Evolutionary conservation across 306 rosid genomes (phyloP).

Genomic region (Leucaena leucocephala): DNA sequence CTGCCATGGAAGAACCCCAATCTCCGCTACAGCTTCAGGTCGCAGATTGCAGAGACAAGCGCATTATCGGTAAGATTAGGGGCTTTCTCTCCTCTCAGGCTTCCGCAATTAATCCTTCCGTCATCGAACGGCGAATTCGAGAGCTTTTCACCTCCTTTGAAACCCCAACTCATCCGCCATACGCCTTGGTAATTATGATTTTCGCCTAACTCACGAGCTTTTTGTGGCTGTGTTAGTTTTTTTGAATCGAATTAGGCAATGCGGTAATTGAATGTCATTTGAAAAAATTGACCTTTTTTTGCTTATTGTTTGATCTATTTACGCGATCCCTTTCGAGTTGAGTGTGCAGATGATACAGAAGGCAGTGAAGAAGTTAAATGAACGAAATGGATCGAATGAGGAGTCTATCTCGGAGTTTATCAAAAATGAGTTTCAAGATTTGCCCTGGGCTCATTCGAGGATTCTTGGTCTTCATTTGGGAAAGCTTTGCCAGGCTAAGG

Average conservation of each 20-base stretch:
- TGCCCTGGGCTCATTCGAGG: slow-evolving; percentile 49
- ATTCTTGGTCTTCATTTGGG: slow-evolving; percentile 41
- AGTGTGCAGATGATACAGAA: slow-evolving; percentile 44
- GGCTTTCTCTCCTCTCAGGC: slow-evolving; percentile 30
- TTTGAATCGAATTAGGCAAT: neutral
- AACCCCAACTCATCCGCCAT: slow-evolving; percentile 50
- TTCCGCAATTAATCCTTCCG: slow-evolving; percentile 5
- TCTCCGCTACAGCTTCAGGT: neutral
- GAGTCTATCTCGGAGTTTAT: slow-evolving; percentile 44
- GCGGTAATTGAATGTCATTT: neutral
- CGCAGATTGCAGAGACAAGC: slow-evolving; percentile 1
- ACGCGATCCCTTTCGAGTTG: neutral
- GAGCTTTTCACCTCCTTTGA: slow-evolving; percentile 23
- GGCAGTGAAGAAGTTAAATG: slow-evolving; percentile 40
- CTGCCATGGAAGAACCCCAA: neutral
- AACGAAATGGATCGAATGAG: slow-evolving; percentile 31
- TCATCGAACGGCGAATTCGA: slow-evolving; percentile 28
- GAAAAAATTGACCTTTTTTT: neutral
- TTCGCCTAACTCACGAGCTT: neutral
- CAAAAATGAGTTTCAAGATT: slow-evolving; percentile 31
- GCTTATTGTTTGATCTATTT: neutral
- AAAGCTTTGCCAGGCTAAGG: slow-evolving; percentile 37
- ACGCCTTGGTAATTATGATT: slow-evolving; percentile 32
- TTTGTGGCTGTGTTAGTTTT: neutral
- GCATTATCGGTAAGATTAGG: neutral